Conservation (phyloP, 2,329 filamentous ascomycete genomes). For the Cercospora nicotianae region DNA sequence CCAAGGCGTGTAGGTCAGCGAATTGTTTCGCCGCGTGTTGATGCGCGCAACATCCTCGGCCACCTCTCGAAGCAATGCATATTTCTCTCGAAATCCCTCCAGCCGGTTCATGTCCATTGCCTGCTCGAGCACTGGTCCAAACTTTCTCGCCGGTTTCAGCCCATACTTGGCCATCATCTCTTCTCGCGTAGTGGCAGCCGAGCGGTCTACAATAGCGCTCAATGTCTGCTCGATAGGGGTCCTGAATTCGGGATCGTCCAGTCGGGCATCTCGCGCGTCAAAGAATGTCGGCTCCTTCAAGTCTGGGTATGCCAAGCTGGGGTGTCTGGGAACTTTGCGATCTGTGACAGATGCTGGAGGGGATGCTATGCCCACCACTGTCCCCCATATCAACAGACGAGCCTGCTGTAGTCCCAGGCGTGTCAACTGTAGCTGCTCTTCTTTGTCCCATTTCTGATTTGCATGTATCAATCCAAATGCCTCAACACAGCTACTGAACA, state of each 20-base stretch:
- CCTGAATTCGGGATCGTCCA: constrained; percentile 44
- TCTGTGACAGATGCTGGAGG: constrained; percentile 47
- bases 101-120: constrained; percentile 48
- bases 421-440: constrained; percentile 47
- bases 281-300: constrained; percentile 49
- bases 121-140: constrained; percentile 41
- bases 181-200: constrained; percentile 41
- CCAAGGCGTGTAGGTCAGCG: constrained; percentile 42
- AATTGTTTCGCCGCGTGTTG: constrained; percentile 36
- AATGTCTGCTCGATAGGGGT: constrained; percentile 44
- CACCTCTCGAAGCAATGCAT: constrained; percentile 45
- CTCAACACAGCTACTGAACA: constrained; percentile 52
- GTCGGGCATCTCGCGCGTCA: constrained; percentile 43
- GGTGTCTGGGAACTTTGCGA: constrained; percentile 47
- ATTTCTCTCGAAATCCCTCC: constrained; percentile 49
- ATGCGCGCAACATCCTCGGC: constrained; percentile 36
- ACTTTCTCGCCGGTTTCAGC: constrained; percentile 47
- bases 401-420: constrained; percentile 51
- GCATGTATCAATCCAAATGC: constrained; percentile 50
- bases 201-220: constrained; percentile 49
- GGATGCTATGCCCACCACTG: constrained; percentile 48
- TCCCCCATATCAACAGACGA: constrained; percentile 51
- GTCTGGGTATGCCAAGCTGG: constrained; percentile 48
- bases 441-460: constrained; percentile 44
- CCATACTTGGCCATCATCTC: constrained; percentile 50